phyloP scores from a whole-genome alignment of 2,329 filamentous ascomycete species.

The Arthrobotrys iridis region DNA sequence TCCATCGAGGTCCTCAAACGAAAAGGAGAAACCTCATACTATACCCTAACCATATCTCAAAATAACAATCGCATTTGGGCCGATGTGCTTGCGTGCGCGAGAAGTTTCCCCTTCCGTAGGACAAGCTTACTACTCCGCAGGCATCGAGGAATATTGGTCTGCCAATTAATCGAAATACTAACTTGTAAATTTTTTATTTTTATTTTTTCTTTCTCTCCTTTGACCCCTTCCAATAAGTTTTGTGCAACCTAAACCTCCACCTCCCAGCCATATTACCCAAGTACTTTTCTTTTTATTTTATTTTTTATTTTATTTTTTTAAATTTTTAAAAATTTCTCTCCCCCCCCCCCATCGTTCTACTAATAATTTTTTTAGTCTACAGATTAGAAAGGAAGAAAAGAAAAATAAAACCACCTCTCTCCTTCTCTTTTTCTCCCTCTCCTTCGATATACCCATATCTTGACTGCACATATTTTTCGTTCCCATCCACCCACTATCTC shows the following conservation, averaged over 20 bases:
- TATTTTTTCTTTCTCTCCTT: slow-evolving; percentile 2
- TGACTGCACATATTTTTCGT: slow-evolving; percentile 26
- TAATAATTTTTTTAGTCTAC: slow-evolving; percentile 15
- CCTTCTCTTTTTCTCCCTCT: slow-evolving; percentile 41
- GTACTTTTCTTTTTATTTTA: slow-evolving; percentile 12
- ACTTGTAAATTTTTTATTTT: too few relatives aligned
- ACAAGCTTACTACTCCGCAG: slow-evolving; percentile 36
- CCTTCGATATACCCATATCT: slow-evolving; percentile 22
- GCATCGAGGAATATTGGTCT: slow-evolving; percentile 38
- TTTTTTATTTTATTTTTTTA: too few relatives aligned
- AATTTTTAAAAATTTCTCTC: too few relatives aligned
- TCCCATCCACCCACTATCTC: slow-evolving; percentile 20
- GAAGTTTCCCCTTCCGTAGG: slow-evolving; percentile 50
- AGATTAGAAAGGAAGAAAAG: slow-evolving; percentile 18
- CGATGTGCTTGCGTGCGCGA: slow-evolving; percentile 36
- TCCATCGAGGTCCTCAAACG: slow-evolving; percentile 23
- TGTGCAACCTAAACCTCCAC: slow-evolving; percentile 52
- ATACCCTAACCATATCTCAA: slow-evolving; percentile 7
- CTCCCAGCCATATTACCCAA: slow-evolving; percentile 16
- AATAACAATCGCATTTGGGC: slow-evolving; percentile 25
- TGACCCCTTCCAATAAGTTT: slow-evolving; percentile 9
- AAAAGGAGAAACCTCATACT: slow-evolving; percentile 24
- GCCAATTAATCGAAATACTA: slow-evolving; percentile 29
- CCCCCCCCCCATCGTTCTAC: neutral
- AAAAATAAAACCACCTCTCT: slow-evolving; percentile 40